These are phyloP conservation scores for Phyllosticta ampelicida DNA, from an alignment of 2,329 filamentous ascomycete species.

Conservation along the genomic window DNA sequence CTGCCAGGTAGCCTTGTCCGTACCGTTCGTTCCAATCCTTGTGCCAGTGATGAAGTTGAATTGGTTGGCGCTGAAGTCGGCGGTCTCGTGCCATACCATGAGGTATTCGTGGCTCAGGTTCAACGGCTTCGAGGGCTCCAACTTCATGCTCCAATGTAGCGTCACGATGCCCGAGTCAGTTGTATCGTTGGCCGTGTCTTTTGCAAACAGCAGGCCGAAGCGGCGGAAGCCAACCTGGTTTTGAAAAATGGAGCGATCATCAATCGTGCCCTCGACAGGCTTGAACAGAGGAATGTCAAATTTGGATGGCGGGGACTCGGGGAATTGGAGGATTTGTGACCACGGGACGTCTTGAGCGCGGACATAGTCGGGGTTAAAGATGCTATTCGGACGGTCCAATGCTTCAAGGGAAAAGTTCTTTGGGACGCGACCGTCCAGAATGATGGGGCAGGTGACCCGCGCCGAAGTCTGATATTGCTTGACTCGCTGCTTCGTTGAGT, in stretches of 20 bases:
- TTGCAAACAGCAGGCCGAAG: slow-evolving; percentile 44
- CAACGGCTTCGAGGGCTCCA: slow-evolving; percentile 41
- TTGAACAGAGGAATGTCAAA: slow-evolving; percentile 36
- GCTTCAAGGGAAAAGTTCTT: slow-evolving; percentile 14
- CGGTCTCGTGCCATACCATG: slow-evolving; percentile 33
- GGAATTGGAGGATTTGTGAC: slow-evolving; percentile 41
- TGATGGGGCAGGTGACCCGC: slow-evolving; percentile 16
- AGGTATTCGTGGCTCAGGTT: slow-evolving; percentile 54
- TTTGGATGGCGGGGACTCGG: slow-evolving; percentile 30
- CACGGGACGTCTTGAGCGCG: slow-evolving; percentile 44
- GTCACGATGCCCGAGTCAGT: slow-evolving; percentile 48
- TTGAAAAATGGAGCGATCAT: slow-evolving; percentile 49
- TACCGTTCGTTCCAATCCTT: slow-evolving; percentile 37
- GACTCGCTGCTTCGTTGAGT: neutral
- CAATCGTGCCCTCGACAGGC: slow-evolving; percentile 46
- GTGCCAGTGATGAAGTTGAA: slow-evolving; percentile 45
- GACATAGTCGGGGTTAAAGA: slow-evolving; percentile 43
- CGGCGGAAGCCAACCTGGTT: slow-evolving; percentile 52
- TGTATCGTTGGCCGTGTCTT: slow-evolving; percentile 41
- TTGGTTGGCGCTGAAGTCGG: slow-evolving; percentile 32
- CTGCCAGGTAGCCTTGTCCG: slow-evolving; percentile 37
- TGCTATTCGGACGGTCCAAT: slow-evolving; percentile 15
- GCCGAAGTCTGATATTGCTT: neutral
- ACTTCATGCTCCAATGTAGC: slow-evolving; percentile 49
- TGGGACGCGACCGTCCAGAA: slow-evolving; percentile 21